Conservation (phyloP, 2,329 filamentous ascomycete species). For the Bertia moriformis region DNA sequence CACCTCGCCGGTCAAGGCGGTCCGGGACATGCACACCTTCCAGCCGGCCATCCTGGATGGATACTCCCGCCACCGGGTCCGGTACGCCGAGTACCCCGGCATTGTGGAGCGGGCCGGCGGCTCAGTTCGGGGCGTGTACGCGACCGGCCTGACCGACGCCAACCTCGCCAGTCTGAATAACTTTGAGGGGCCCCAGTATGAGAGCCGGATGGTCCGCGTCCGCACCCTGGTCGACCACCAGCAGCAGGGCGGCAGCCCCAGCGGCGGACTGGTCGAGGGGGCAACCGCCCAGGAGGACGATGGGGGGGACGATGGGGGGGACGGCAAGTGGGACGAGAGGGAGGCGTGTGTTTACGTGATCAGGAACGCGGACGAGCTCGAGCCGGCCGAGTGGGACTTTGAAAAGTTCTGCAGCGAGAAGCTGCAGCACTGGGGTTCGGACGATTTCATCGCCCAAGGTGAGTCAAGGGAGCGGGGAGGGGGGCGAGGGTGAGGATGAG, state of each 20-base stretch:
- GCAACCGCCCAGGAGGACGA: conserved; percentile 30
- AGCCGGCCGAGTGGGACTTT: conserved; percentile 49
- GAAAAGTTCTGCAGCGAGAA: conserved; percentile 44
- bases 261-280: conserved; percentile 10
- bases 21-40: conserved; percentile 29
- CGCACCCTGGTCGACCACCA: conserved; percentile 14
- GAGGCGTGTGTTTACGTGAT: conserved; percentile 29
- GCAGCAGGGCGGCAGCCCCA: conserved; percentile 7
- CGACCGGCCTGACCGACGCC: conserved; percentile 40
- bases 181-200: conserved; percentile 46
- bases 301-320: conserved; percentile 11
- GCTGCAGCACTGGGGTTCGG: conserved; percentile 40
- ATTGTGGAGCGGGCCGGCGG: conserved; percentile 22
- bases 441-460: no score
- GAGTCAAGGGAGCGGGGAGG: no score
- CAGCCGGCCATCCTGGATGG: conserved; percentile 38
- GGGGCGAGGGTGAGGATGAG: no score
- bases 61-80: conserved; percentile 41
- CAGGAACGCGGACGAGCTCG: conserved; percentile 23
- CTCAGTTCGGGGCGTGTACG: conserved; percentile 40
- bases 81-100: conserved; percentile 42
- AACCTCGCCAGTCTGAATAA: conserved; percentile 44
- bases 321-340: conserved; percentile 27
- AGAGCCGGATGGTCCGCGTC: conserved; percentile 27
- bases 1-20: conserved; percentile 26